Percentiles rank a stretch among this genome's conserved stretches.
These are phyloP conservation scores for Aspergillus heteromorphus DNA, from an alignment of 495 filamentous ascomycete species.

Conservation along the genomic window DNA sequence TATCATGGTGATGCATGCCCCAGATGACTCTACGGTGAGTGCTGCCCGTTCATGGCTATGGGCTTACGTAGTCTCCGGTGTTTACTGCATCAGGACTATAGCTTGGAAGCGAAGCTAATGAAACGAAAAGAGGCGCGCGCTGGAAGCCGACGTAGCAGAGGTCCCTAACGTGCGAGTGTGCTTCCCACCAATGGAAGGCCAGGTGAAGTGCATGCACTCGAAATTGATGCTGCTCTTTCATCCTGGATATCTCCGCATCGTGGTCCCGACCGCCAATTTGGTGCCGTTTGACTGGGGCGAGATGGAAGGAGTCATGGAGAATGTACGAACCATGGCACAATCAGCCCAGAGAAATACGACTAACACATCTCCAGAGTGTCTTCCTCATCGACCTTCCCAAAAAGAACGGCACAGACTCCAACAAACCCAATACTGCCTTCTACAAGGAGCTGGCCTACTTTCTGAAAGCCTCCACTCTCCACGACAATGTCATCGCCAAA, in stretches of 20 bases:
- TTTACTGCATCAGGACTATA: not conserved
- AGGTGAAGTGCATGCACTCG: slow-evolving; percentile 74
- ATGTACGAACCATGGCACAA: slow-evolving; percentile 35
- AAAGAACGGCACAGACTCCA: slow-evolving; percentile 24
- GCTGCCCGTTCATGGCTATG: not conserved
- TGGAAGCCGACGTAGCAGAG: slow-evolving; percentile 39
- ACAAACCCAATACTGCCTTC: slow-evolving; percentile 51
- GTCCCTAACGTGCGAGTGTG: slow-evolving; percentile 62
- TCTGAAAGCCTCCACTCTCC: slow-evolving; percentile 58
- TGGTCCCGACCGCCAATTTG: slow-evolving; percentile 75
- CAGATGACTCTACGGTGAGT: slow-evolving; percentile 49
- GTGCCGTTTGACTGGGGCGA: slow-evolving; percentile 85
- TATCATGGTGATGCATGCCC: slow-evolving; percentile 66
- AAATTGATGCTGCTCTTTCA: slow-evolving; percentile 83
- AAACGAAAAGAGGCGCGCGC: slow-evolving; percentile 27
- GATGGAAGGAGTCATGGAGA: slow-evolving; percentile 67
- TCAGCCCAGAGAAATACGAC: not conserved
- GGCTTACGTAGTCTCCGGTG: not conserved
- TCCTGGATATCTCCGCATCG: slow-evolving; percentile 61
- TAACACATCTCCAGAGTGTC: slow-evolving; percentile 41
- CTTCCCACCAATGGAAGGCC: slow-evolving; percentile 69
- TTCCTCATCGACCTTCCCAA: slow-evolving; percentile 83
- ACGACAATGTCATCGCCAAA: slow-evolving; percentile 54
- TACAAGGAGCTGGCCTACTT: slow-evolving; percentile 67
- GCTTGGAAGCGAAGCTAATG: not conserved